Percentiles rank a stretch among this genome's conserved stretches.
Conservation (phyloP, 768 basidiomycete genomes). For the Termitomyces sp. region DNA sequence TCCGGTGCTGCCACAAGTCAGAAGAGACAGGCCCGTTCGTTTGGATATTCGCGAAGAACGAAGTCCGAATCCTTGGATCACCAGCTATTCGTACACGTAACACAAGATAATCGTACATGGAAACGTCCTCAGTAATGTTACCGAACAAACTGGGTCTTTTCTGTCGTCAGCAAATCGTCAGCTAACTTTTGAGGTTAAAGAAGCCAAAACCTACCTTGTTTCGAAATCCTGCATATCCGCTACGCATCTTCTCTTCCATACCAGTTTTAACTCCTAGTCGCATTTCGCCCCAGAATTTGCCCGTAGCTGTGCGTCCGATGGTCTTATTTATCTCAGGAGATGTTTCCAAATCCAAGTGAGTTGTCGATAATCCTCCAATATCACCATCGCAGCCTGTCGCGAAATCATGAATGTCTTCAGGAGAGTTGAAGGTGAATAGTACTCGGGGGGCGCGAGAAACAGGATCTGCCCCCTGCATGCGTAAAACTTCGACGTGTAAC, state of each 20-base stretch:
- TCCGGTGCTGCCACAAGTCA: slow-evolving; percentile 92
- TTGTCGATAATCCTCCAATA: slow-evolving; percentile 79
- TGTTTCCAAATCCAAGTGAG: slow-evolving; percentile 67
- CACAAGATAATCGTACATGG: slow-evolving; percentile 73
- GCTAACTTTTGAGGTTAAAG: background rate
- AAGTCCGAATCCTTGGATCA: slow-evolving; percentile 66
- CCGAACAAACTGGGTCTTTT: slow-evolving; percentile 83
- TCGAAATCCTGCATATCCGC: slow-evolving; percentile 89
- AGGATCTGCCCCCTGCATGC: slow-evolving; percentile 72
- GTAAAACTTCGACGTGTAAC: slow-evolving; percentile 40
- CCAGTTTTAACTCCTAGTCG: slow-evolving; percentile 59
- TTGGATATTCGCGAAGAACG: slow-evolving; percentile 94
- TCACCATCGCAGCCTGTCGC: slow-evolving; percentile 85
- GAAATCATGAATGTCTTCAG: slow-evolving; percentile 52
- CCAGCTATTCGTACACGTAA: slow-evolving; percentile 77
- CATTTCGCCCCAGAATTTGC: slow-evolving; percentile 80
- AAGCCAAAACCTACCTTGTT: slow-evolving; percentile 53
- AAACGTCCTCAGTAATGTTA: slow-evolving; percentile 78
- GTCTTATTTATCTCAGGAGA: slow-evolving; percentile 37
- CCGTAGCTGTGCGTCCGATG: slow-evolving; percentile 48
- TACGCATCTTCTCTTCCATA: slow-evolving; percentile 63
- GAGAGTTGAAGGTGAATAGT: slow-evolving; percentile 60
- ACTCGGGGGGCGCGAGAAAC: slow-evolving; percentile 57
- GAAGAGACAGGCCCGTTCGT: slow-evolving; percentile 76
- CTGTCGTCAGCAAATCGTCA: slow-evolving; percentile 26